Base-by-base conservation (phyloP, 2,329 filamentous ascomycete genomes). In the Talaromyces amestolkiae region DNA sequence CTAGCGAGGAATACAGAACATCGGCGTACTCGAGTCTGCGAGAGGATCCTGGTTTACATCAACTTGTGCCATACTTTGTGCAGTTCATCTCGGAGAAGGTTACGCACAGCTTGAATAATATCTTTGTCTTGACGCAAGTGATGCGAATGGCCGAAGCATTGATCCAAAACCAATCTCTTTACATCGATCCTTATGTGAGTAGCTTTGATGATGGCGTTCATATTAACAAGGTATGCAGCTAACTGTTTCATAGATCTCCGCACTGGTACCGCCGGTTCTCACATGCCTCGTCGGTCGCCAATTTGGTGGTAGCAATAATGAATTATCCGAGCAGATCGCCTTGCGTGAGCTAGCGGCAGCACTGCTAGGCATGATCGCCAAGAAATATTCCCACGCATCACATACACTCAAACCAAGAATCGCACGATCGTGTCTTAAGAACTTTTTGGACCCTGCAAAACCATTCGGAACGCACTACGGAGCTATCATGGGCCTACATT, bases 61-160 rank as follows among this genome's bases (percentile, higher is more conserved):
- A 99, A 78, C 87, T 99, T 10, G 89, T 97, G 33, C 95, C 95
- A 0, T 99, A 99, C 79, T 97, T 98, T 72, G 90, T 97, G 66
- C 93, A 96, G 76, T 98, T 97, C 77, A 91, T 98, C 72, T 90
- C 93, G 22, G 94, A 97, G 76, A 95, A 97, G 78, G 92, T 99
- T 60, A 98, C 95, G 1, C 95, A 99, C 77, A 91, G 89, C 70
- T 85, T 97, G 69, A 93, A 96, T 79, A 91, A 96, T 76, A 85
- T 93, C 2, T 97, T 97, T 75, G 87, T 93, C 5, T 84, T 99
- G 24, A 89, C 88, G 22, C 92, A 96, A 76, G 95, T 96, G 87
- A 94, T 99, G 90, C 89, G 93, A 72, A 87, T 98, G 67, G 89
- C 91, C 0, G 87, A 91, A 59, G 92, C 94, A 1, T 83, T 99